These are phyloP conservation scores for Abrus precatorius DNA, from an alignment of 306 rosid species.

Conservation along the genomic window DNA sequence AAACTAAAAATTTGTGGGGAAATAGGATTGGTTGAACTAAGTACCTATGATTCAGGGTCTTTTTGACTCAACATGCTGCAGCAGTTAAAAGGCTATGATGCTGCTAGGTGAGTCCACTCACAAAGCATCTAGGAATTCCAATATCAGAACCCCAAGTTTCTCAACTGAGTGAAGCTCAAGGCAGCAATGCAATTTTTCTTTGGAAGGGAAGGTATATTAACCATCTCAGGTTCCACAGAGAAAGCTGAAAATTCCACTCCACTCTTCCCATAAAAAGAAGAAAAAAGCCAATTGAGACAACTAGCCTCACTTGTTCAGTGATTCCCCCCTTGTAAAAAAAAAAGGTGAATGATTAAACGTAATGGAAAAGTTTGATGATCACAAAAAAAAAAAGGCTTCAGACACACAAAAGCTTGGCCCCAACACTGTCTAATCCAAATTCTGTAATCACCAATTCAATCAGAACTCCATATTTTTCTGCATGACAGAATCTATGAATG, in stretches of 20 bases:
- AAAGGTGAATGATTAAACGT: slow-evolving; percentile 49
- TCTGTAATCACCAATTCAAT: slow-evolving; percentile 43
- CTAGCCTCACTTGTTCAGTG: slow-evolving; percentile 41
- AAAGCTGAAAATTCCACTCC: slow-evolving; percentile 52
- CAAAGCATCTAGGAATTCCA: slow-evolving; percentile 50
- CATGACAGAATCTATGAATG: slow-evolving; percentile 51
- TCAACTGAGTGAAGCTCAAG: slow-evolving; percentile 54
- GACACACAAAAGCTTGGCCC: slow-evolving; percentile 49
- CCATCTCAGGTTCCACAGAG: slow-evolving; percentile 49
- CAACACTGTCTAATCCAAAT: slow-evolving; percentile 49
- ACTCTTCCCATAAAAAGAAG: slow-evolving; percentile 51
- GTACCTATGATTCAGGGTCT: slow-evolving; percentile 51
- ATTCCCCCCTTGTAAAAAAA: slow-evolving; percentile 16
- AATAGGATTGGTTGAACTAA: slow-evolving; percentile 42
- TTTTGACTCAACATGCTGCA: slow-evolving; percentile 22
- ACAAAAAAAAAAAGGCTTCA: slow-evolving; percentile 54
- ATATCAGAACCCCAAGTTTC: slow-evolving; percentile 52
- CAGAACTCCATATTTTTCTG: slow-evolving; percentile 40
- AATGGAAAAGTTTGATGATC: slow-evolving; percentile 51
- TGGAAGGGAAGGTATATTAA: slow-evolving; percentile 63
- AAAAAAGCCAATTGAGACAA: slow-evolving; percentile 45
- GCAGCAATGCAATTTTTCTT: slow-evolving; percentile 53
- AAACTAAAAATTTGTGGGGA: slow-evolving; percentile 21
- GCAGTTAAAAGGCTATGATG: slow-evolving; percentile 40
- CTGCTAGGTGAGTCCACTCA: slow-evolving; percentile 46